These are phyloP conservation scores for Puccinia horiana DNA, from an alignment of 1,284 basidiomycete genomes.

Conservation along the genomic window DNA sequence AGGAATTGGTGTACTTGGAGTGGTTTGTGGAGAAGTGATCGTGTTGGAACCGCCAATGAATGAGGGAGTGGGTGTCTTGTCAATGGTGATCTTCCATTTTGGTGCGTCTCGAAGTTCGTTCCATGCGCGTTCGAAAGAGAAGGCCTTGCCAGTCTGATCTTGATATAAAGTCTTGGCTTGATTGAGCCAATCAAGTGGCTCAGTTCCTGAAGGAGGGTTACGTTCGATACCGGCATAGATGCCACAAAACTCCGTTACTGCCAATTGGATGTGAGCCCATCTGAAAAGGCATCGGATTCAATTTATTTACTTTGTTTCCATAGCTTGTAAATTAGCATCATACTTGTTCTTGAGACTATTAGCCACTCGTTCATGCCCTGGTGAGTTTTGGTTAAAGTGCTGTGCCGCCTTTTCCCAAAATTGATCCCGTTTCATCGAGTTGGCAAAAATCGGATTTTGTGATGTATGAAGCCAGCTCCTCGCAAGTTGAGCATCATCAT, in stretches of 20 bases:
- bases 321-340: neutral
- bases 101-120: no score
- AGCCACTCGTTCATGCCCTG: neutral
- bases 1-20: neutral
- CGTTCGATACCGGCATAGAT: neutral
- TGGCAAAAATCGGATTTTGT: no score
- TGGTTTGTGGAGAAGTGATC: neutral
- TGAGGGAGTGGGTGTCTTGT: neutral
- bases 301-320: neutral
- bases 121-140: neutral
- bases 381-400: no score
- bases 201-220: neutral
- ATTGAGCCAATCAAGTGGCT: neutral
- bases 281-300: neutral
- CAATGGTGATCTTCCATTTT: neutral
- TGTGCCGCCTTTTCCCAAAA: neutral
- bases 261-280: neutral
- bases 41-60: neutral
- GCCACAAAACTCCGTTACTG: neutral
- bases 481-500: no score
- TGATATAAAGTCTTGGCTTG: neutral
- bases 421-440: neutral
- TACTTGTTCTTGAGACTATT: neutral
- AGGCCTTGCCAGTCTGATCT: neutral
- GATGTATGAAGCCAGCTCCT: no score